Base-by-base conservation (phyloP, 164 flowering plant species). In the Houttuynia cordata region DNA sequence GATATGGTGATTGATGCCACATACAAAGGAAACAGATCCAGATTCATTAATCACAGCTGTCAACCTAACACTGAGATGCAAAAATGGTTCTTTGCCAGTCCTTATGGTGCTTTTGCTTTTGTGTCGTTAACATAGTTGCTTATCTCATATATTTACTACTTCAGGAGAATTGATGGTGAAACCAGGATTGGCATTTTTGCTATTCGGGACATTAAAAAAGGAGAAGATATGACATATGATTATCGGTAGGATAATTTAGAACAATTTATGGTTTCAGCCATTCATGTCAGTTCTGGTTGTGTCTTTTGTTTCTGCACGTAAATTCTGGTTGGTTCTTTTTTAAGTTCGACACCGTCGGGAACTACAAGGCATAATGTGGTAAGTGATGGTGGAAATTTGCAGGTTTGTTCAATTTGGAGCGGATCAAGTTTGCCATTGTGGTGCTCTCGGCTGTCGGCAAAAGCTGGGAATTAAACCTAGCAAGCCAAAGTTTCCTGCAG, bases 381-480 rank as follows among this genome's bases (percentile, higher is more conserved):
- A 17, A 22, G 20, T 7, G 10, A 12, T 50, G 57, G 39, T 75
- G 81, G 66, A 68, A 52, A 67, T 61, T 67, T 66, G 86, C 93
- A 94, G 99, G 85, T 94, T 94, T 82, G 97, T 94, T 70, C 99
- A 94, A 62, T 94, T 94, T 83, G 99, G 99, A 74, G 96, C 96
- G 75, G 97, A 94, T 81, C 97, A 94, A 75, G 87, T 81, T 80
- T 94, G 99, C 78, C 74, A 85, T 61, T 94, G 99, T 78, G 96
- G 96, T 70, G 93, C 97, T 66, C 64, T 23, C 25, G 80, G 82
- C 60, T 94, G 99, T 70, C 79, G 93, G 71, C 68, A 73, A 57
- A 88, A 91, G 78, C 81, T 94, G 49, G 99, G 99, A 34, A 92
- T 76, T 17, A 88, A 85, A 67, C 83, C 93, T 56, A 84, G 64